Percentiles rank a stretch among this genome's conserved stretches.
These are phyloP conservation scores for Fusarium decemcellulare DNA, from an alignment of 2,329 filamentous ascomycete genomes.

Conservation along the genomic window DNA sequence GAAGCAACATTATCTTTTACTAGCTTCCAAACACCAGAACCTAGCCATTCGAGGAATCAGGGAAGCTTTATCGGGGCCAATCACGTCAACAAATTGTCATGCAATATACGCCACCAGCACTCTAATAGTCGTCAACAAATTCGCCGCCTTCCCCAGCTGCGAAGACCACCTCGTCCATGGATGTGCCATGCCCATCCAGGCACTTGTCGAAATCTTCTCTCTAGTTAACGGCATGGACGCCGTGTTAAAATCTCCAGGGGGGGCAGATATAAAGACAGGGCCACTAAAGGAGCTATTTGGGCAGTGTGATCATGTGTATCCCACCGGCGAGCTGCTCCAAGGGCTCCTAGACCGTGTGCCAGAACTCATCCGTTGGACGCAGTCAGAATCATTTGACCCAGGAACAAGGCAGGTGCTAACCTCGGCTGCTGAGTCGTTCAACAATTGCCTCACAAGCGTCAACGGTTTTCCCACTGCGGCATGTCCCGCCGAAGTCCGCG, in stretches of 20 bases:
- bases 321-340: background rate
- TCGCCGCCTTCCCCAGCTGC: constrained; percentile 33
- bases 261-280: background rate
- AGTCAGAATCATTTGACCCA: constrained; percentile 11
- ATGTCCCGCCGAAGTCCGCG: constrained; percentile 24
- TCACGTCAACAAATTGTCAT: constrained; percentile 27
- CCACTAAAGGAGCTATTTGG: constrained; percentile 24
- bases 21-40: constrained; percentile 37
- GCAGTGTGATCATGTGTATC: fast-evolving
- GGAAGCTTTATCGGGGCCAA: constrained; percentile 4
- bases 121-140: constrained; percentile 34
- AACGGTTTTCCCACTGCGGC: background rate
- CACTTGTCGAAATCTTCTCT: constrained; percentile 31
- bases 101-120: constrained; percentile 24
- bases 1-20: constrained; percentile 11
- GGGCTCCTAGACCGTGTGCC: constrained; percentile 8
- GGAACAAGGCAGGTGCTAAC: background rate
- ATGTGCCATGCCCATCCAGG: constrained; percentile 15
- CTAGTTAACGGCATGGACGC: constrained; percentile 32
- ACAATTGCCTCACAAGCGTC: background rate
- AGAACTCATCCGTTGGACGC: constrained; percentile 15
- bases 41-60: constrained; percentile 30
- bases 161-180: constrained; percentile 21
- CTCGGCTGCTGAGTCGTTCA: background rate
- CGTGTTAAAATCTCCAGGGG: constrained; percentile 19